Conservation (phyloP, 2,329 filamentous ascomycete genomes). For the Pestalotiopsis sp. region DNA sequence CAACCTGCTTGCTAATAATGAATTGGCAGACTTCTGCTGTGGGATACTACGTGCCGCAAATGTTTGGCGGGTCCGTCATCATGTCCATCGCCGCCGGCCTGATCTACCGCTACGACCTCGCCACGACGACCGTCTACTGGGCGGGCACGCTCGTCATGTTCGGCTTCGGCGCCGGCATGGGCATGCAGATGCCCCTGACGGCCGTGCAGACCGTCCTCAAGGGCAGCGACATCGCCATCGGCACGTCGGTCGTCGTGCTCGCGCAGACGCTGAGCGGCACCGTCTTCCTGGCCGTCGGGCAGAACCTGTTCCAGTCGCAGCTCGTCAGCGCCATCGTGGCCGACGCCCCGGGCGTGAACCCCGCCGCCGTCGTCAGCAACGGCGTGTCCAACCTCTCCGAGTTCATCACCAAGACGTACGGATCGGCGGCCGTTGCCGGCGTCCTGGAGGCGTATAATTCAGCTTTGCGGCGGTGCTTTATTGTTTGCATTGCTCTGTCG, state of each 20-base stretch:
- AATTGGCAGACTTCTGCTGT: conserved; percentile 19
- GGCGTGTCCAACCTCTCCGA: neutral
- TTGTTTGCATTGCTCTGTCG: conserved; percentile 1
- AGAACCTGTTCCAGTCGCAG: conserved; percentile 25
- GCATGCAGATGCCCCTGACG: conserved; percentile 28
- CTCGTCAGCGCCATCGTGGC: conserved; percentile 17
- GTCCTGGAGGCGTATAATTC: conserved; percentile 8
- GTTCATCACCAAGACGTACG: neutral
- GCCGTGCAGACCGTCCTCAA: conserved; percentile 28
- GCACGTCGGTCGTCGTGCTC: conserved; percentile 28
- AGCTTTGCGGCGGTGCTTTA: neutral
- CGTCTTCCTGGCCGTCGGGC: conserved; percentile 24
- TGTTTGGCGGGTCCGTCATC: conserved; percentile 21
- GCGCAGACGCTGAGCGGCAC: conserved; percentile 25
- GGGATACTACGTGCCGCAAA: conserved; percentile 30
- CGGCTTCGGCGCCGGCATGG: conserved; percentile 29
- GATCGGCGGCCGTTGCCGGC: neutral
- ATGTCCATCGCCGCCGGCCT: conserved; percentile 25
- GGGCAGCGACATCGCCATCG: conserved; percentile 27
- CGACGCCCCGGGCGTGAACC: neutral
- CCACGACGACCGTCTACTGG: conserved; percentile 21
- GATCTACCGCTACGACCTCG: conserved; percentile 18
- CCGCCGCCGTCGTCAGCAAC: neutral
- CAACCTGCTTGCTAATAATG: neutral
- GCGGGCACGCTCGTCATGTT: conserved; percentile 26